phyloP scores from a whole-genome alignment of 2,329 filamentous ascomycete genomes.

The Aspergillus quadrilineatus region DNA sequence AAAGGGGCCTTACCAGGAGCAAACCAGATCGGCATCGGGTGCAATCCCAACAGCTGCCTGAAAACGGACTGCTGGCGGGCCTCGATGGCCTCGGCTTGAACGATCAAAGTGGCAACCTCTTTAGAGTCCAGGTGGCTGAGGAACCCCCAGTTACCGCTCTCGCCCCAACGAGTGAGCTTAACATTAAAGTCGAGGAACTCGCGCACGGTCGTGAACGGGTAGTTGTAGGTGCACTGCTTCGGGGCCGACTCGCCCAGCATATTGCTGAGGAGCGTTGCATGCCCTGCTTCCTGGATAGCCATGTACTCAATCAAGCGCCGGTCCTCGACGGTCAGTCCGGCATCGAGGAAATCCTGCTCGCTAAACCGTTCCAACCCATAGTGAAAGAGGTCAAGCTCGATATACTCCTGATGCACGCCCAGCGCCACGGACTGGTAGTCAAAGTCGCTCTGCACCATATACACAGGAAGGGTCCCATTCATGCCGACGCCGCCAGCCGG shows the following conservation, averaged over 20 bases:
- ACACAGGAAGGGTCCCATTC: slow-evolving; percentile 73
- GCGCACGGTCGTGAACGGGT: slow-evolving; percentile 70
- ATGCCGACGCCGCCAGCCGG: slow-evolving; percentile 73
- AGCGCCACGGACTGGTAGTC: slow-evolving; percentile 76
- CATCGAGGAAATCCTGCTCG: slow-evolving; percentile 65
- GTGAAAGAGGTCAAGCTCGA: slow-evolving; percentile 80
- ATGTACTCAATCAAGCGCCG: slow-evolving; percentile 72
- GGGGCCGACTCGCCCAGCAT: slow-evolving; percentile 72
- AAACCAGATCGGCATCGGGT: slow-evolving; percentile 82
- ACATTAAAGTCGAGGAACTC: slow-evolving; percentile 83
- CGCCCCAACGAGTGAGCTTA: slow-evolving; percentile 78
- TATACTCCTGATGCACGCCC: slow-evolving; percentile 78
- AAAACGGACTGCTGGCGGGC: slow-evolving; percentile 65
- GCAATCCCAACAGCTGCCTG: slow-evolving; percentile 71
- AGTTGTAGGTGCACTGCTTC: slow-evolving; percentile 76
- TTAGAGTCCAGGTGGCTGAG: slow-evolving; percentile 73
- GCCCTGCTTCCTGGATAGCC: slow-evolving; percentile 73
- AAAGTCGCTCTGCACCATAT: slow-evolving; percentile 76
- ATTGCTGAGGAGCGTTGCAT: slow-evolving; percentile 73
- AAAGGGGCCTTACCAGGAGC: slow-evolving; percentile 58
- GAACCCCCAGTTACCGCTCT: slow-evolving; percentile 79
- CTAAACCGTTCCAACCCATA: slow-evolving; percentile 70
- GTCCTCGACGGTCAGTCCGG: slow-evolving; percentile 67
- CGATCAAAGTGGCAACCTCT: slow-evolving; percentile 68
- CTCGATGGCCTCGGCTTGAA: slow-evolving; percentile 75